phyloP scores from a whole-genome alignment of 345 rosid genomes.

The Cardamine chenopodiifolia region DNA sequence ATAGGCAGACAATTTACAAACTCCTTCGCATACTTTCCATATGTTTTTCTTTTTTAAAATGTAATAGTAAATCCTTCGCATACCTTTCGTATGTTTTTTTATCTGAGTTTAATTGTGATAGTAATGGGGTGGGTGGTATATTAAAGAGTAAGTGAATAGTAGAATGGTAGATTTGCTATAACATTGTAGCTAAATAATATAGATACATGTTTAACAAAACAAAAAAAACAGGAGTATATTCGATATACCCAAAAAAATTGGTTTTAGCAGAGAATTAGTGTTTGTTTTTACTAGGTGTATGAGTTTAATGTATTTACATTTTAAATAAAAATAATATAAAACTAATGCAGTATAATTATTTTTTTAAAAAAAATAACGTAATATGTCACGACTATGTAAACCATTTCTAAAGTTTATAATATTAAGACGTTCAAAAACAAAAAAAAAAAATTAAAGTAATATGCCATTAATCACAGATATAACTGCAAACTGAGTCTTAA shows the following conservation, averaged over 20 bases:
- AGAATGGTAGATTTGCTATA: neutral
- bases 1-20: constrained; percentile 2
- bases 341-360: neutral
- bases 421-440: too few species aligned
- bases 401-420: too few species aligned
- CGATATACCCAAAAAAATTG: neutral
- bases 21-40: constrained; percentile 16
- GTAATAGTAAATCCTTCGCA: neutral
- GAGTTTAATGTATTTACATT: neutral
- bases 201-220: neutral
- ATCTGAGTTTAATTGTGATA: neutral
- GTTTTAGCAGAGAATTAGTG: too few species aligned
- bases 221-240: neutral
- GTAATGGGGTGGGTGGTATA: neutral
- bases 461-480: neutral
- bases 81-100: constrained; percentile 17
- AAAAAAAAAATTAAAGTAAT: too few species aligned
- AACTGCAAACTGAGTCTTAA: neutral
- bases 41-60: neutral
- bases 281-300: neutral
- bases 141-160: neutral
- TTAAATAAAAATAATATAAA: neutral
- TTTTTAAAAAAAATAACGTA: neutral
- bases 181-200: neutral
- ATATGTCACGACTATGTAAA: too few species aligned